Conservation (phyloP, 768 basidiomycete species). For the Suillus spraguei region DNA sequence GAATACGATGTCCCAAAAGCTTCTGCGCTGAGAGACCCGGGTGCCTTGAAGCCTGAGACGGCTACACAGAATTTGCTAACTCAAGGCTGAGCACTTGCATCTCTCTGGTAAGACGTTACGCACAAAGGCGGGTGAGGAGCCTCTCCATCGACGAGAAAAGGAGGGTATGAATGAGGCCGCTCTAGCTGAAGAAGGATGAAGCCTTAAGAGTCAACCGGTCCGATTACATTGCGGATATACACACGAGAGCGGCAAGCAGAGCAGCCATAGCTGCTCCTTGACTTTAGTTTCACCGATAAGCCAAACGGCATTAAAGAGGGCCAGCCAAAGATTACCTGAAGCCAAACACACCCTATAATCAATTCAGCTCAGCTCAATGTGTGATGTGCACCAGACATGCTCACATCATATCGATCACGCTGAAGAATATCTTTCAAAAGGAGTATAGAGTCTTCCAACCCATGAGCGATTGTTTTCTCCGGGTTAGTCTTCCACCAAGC, state of each 20-base stretch:
- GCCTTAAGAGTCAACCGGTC: conserved; percentile 8
- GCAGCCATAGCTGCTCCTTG: conserved; percentile 82
- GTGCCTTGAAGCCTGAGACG: conserved; percentile 70
- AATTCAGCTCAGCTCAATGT: not conserved
- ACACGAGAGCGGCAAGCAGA: conserved; percentile 67
- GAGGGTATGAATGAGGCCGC: conserved; percentile 50
- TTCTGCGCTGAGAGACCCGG: conserved; percentile 45
- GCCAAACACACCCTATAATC: conserved; percentile 69
- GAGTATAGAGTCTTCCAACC: conserved; percentile 60
- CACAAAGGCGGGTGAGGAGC: conserved; percentile 79
- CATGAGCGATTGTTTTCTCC: conserved; percentile 51
- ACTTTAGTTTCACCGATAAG: conserved; percentile 37
- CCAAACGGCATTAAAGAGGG: not conserved
- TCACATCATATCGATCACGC: conserved; percentile 66
- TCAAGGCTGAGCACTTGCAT: not conserved
- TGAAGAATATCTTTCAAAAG: conserved; percentile 58
- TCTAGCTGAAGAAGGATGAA: conserved; percentile 45
- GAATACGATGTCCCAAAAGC: conserved; percentile 55
- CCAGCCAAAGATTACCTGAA: conserved; percentile 55
- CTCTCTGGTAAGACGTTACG: conserved; percentile 21
- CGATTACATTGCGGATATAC: conserved; percentile 24
- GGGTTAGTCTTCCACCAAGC: conserved; percentile 72
- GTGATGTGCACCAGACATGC: conserved; percentile 22
- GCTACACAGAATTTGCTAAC: conserved; percentile 71
- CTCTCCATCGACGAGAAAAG: conserved; percentile 64